A percentile compares a stretch with the other conserved stretches of the same genome.
phyloP scores from a whole-genome alignment of 495 filamentous ascomycete genomes.

The Aspergillus cristatus region DNA sequence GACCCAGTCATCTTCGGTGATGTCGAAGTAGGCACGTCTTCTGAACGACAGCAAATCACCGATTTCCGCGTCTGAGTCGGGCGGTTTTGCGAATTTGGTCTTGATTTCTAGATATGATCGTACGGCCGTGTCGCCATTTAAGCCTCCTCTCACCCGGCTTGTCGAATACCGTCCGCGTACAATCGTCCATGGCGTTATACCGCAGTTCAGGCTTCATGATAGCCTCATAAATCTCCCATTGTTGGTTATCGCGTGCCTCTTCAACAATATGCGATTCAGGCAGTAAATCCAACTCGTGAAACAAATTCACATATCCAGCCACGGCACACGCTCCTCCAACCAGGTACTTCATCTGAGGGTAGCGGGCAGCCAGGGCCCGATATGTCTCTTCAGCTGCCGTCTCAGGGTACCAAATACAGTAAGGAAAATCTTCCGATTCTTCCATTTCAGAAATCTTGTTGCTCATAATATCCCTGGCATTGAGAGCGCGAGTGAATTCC shows the following conservation, averaged over 20 bases:
- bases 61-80: too few species aligned
- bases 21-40: too few species aligned
- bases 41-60: too few species aligned
- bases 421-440: conserved; percentile 20
- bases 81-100: too few species aligned
- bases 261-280: conserved; percentile 23
- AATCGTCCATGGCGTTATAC: conserved; percentile 22
- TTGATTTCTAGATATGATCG: conserved; percentile 2
- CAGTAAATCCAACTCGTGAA: conserved; percentile 18
- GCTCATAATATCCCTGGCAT: conserved; percentile 33
- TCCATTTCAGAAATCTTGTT: conserved; percentile 15
- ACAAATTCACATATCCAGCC: conserved; percentile 18
- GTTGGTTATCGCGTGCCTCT: conserved; percentile 17
- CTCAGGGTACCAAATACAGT: conserved; percentile 37
- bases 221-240: conserved; percentile 12
- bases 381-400: conserved; percentile 17
- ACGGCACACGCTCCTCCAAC: conserved; percentile 24
- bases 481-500: conserved; percentile 18
- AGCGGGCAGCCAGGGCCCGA: conserved; percentile 6
- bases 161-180: conserved; percentile 10
- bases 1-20: too few species aligned
- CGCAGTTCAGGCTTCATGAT: conserved; percentile 14
- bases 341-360: conserved; percentile 18
- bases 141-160: neutral
- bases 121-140: conserved; percentile 24